phyloP scores from a whole-genome alignment of 2,329 filamentous ascomycete genomes.

The Paraconiothyrium sp. region DNA sequence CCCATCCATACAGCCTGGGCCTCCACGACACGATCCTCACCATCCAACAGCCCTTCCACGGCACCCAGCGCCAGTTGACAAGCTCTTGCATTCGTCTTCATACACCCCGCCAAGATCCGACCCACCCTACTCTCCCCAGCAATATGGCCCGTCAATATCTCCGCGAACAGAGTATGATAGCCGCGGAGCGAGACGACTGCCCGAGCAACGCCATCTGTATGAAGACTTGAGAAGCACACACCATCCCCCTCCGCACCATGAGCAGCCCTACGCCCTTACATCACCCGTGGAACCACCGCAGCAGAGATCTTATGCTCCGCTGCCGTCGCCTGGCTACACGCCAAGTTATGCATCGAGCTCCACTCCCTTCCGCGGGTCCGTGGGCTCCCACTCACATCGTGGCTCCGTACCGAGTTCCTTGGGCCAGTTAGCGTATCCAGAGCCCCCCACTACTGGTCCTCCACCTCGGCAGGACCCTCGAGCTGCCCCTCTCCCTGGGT shows the following conservation, averaged over 20 bases:
- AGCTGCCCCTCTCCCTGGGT: slow-evolving; percentile 46
- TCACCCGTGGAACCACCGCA: slow-evolving; percentile 48
- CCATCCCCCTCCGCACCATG: slow-evolving; percentile 38
- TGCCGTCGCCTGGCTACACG: slow-evolving; percentile 52
- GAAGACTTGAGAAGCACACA: slow-evolving; percentile 44
- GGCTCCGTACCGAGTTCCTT: slow-evolving; percentile 44
- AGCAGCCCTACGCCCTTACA: slow-evolving; percentile 48
- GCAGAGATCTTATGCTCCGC: slow-evolving; percentile 44
- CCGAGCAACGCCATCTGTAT: slow-evolving; percentile 45
- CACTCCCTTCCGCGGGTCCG: slow-evolving; percentile 49
- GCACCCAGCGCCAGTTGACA: slow-evolving; percentile 47
- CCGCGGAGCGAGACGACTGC: slow-evolving; percentile 37
- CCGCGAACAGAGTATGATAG: slow-evolving; percentile 48
- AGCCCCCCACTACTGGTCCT: slow-evolving; percentile 42
- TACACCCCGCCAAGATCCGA: slow-evolving; percentile 53
- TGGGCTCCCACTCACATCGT: slow-evolving; percentile 50
- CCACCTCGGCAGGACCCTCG: slow-evolving; percentile 40
- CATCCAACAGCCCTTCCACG: slow-evolving; percentile 34
- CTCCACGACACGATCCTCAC: slow-evolving; percentile 36
- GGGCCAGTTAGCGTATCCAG: slow-evolving; percentile 44
- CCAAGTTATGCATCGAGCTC: slow-evolving; percentile 51
- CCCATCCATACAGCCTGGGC: slow-evolving; percentile 47
- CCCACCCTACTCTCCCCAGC: slow-evolving; percentile 51
- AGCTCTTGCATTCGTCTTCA: slow-evolving; percentile 47
- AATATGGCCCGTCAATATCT: slow-evolving; percentile 49